Evolutionary conservation across 1,284 basidiomycete species (phyloP).

Genomic region (Ganoderma meredithae): DNA sequence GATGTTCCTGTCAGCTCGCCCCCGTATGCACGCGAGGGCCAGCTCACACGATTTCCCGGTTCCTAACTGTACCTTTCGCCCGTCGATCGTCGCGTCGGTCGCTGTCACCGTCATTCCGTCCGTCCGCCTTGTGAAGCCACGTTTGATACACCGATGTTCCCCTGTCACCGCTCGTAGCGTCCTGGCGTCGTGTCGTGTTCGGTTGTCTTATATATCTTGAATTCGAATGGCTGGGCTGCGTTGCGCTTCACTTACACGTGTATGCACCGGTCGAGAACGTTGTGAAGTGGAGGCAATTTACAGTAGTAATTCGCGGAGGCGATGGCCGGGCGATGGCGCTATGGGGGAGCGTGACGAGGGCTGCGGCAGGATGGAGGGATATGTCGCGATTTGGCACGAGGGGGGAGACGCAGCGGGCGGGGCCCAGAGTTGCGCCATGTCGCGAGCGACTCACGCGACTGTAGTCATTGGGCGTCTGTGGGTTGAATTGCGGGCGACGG

Average conservation of each 20-base stretch:
- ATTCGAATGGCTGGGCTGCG: conserved; percentile 31
- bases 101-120: background rate
- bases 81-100: conserved; percentile 17
- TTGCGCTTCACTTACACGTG: conserved; percentile 14
- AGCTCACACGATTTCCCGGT: background rate
- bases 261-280: conserved; percentile 7
- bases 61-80: conserved; percentile 13
- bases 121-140: conserved; percentile 12
- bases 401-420: background rate
- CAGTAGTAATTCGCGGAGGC: background rate
- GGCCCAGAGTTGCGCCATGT: conserved; percentile 35
- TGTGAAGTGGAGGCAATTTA: conserved; percentile 6
- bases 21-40: background rate
- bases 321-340: background rate
- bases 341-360: background rate
- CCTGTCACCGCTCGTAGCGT: conserved; percentile 21
- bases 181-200: conserved; percentile 21
- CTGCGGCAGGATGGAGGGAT: background rate
- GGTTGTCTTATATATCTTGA: conserved; percentile 38
- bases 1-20: conserved; percentile 9
- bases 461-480: conserved; percentile 27
- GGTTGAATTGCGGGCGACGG: background rate
- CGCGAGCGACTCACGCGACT: conserved; percentile 38
- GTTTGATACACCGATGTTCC: conserved; percentile 18
- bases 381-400: conserved; percentile 21